Evolutionary conservation across 2,329 filamentous ascomycete genomes (phyloP).

Genomic region (Sphaerulina musiva): DNA sequence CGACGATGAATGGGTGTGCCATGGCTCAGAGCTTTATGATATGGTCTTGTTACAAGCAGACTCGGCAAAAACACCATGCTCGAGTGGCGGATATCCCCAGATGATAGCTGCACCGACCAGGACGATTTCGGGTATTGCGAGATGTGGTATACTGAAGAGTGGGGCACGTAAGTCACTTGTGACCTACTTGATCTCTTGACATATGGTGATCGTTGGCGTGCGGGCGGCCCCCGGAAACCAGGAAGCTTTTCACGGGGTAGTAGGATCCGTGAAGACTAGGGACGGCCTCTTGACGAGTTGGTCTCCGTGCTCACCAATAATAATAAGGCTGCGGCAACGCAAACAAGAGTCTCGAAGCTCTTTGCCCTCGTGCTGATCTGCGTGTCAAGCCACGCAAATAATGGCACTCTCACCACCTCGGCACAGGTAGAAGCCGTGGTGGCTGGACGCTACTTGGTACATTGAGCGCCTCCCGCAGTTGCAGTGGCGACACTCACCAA

Average conservation of each 20-base stretch:
- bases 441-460: background rate
- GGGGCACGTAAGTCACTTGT: background rate
- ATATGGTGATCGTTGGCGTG: background rate
- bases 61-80: background rate
- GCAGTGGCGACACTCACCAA: background rate
- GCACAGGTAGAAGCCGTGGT: background rate
- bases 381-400: background rate
- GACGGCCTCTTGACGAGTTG: background rate
- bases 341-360: background rate
- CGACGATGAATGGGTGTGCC: slow-evolving; percentile 7
- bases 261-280: background rate
- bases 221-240: background rate
- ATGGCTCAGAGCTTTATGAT: background rate
- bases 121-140: background rate
- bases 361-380: background rate
- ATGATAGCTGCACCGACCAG: background rate
- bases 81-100: background rate
- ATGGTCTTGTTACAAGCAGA: background rate
- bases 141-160: background rate
- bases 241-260: background rate
- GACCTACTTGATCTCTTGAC: background rate
- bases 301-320: background rate
- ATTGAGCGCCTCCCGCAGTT: background rate
- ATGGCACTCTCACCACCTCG: background rate
- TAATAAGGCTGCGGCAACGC: background rate